Evolutionary conservation across 2,329 filamentous ascomycete genomes (phyloP), one percentile per base, ranked within the genome.

Genomic region (Reticulascus tulasneorum): DNA sequence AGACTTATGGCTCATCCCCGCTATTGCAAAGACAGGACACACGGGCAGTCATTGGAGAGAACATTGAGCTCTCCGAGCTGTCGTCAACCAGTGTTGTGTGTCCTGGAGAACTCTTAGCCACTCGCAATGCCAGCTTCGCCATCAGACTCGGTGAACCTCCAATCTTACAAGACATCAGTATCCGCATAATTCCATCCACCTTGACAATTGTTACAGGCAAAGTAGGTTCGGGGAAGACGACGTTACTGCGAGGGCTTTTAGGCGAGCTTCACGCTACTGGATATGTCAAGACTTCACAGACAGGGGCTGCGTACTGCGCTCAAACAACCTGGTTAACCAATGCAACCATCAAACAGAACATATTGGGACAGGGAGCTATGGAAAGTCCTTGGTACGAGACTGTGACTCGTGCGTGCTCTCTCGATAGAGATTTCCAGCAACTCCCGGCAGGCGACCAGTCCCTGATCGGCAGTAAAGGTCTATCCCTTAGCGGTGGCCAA

Each of bases 401-500:
- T 4, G 47, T 53, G 2, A 25, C 51, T 1, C 19, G 33, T 9
- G 45, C 49, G 0, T 53, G 50, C 16, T 42, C 43, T 4, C 32
- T 54, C 0, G 24, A 30, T 1, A 33, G 32, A 3, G 52, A 52
- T 21, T 43, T 54, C 10, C 31, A 44, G 6, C 34, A 43, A 9
- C 26, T 54, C 3, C 35, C 46, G 9, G 30, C 47, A n/a, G 49
- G 52, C 8, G 51, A 55, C 21, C 36, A 44, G 12, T 48, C 47
- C 0, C 23, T 50, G 11, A 50, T 58, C 13, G 58, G 58, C 1
- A 52, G 54, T 18, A 54, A 56, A 7, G 58, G 58, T 9, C 37
- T 58, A 9, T 58, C 56, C 12, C 39, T 62, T 0, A 62, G 58
- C 15, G 58, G 59, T 18, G 58, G 58, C 1, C 59, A 62, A 28